These are phyloP conservation scores for Ustilago sp. DNA, from an alignment of 1,284 basidiomycete species.

Conservation along the genomic window DNA sequence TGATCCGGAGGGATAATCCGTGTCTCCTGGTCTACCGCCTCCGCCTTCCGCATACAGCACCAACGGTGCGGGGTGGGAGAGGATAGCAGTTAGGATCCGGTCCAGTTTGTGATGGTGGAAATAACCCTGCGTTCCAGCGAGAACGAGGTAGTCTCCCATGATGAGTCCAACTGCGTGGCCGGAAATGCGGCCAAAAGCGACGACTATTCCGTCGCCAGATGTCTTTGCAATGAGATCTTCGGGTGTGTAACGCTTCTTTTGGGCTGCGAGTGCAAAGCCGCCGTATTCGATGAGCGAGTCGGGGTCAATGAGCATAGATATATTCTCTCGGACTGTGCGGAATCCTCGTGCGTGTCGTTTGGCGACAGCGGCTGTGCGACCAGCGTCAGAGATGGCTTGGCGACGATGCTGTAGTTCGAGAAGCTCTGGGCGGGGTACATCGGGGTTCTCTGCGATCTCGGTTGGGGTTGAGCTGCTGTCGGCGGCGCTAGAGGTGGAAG, in stretches of 20 bases:
- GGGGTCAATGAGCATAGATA: conserved; percentile 42
- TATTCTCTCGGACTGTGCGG: conserved; percentile 51
- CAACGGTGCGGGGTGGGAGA: conserved; percentile 43
- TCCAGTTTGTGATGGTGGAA: conserved; percentile 57
- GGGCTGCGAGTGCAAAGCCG: conserved; percentile 48
- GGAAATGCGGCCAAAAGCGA: conserved; percentile 42
- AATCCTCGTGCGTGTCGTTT: conserved; percentile 48
- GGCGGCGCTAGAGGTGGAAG: neutral
- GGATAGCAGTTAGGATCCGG: conserved; percentile 32
- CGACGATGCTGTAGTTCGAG: conserved; percentile 20
- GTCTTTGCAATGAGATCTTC: conserved; percentile 34
- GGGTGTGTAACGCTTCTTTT: conserved; percentile 14
- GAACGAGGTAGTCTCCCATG: conserved; percentile 53
- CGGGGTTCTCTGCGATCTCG: conserved; percentile 20
- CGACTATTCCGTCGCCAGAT: conserved; percentile 53
- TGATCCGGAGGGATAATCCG: conserved; percentile 27
- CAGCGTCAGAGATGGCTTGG: conserved; percentile 16
- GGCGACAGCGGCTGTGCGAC: conserved; percentile 22
- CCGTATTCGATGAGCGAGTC: conserved; percentile 52
- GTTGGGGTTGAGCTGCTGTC: neutral
- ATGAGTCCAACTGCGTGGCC: conserved; percentile 25
- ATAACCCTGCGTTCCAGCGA: conserved; percentile 55
- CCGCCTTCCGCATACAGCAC: conserved; percentile 59
- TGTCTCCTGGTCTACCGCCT: conserved; percentile 55
- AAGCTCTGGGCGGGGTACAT: conserved; percentile 37